Percentiles rank a stretch among this genome's conserved stretches.
Conservation (phyloP, 2,329 filamentous ascomycete species). For the Aureobasidium sp. region DNA sequence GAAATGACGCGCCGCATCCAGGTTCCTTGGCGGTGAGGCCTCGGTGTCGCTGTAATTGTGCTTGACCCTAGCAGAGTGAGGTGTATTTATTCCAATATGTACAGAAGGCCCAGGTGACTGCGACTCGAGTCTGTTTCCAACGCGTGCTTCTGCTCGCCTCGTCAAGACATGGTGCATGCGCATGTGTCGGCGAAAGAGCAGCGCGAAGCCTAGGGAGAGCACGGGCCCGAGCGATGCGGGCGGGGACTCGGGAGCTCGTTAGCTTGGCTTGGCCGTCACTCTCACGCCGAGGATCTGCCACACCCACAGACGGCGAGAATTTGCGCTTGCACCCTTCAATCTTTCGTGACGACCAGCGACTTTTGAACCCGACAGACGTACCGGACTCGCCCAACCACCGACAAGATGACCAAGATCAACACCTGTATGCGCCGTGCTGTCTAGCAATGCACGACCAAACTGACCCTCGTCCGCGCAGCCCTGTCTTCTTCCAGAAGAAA, state of each 20-base stretch:
- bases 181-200: not conserved
- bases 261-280: not conserved
- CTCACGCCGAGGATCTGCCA: constrained; percentile 1
- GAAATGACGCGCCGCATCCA: not conserved
- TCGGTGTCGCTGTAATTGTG: not conserved
- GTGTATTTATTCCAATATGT: not conserved
- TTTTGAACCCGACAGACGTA: constrained; percentile 10
- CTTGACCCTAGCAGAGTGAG: not conserved
- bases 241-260: not conserved
- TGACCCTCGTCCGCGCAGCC: constrained; percentile 35
- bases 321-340: not conserved
- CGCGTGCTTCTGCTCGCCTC: not conserved
- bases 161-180: not conserved
- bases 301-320: not conserved
- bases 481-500: constrained; percentile 87
- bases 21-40: not conserved
- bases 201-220: not conserved
- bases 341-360: constrained; percentile 16
- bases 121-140: not conserved
- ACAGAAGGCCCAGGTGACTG: not conserved
- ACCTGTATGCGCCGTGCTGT: constrained; percentile 40
- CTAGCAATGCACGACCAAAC: not conserved
- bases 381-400: constrained; percentile 23
- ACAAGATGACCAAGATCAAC: constrained; percentile 68
- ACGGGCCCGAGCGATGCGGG: not conserved